Conservation (phyloP, 176 grass and related monocot genomes). For the Urochloa ruziziensis region DNA sequence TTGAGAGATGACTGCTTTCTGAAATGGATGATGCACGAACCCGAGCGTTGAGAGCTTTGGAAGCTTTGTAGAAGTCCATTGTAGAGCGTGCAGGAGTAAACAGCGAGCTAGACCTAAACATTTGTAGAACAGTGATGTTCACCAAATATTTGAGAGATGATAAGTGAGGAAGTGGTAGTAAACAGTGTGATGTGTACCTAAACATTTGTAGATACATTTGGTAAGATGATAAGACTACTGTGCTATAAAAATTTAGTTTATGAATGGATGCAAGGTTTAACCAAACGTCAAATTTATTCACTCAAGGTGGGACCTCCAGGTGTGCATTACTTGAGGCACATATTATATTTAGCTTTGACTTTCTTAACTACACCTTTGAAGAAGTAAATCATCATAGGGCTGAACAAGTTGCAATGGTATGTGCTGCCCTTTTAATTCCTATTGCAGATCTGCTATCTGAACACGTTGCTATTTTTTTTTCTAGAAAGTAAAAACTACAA, state of each 20-base stretch:
- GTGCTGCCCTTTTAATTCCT: conserved; percentile 25
- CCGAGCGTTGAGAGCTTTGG: conserved; percentile 67
- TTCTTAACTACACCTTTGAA: conserved; percentile 59
- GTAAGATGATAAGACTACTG: conserved; percentile 45
- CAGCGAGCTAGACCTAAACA: too few relatives aligned
- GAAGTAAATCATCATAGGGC: conserved; percentile 91
- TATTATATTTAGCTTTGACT: neutral
- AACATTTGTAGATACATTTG: too few relatives aligned
- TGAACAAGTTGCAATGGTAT: conserved; percentile 83
- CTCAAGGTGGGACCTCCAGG: conserved; percentile 89
- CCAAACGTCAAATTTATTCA: conserved; percentile 35
- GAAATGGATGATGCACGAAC: conserved; percentile 61
- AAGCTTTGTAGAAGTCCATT: conserved; percentile 73
- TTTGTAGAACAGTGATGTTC: too few relatives aligned
- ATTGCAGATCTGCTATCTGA: too few relatives aligned
- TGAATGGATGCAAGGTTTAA: neutral
- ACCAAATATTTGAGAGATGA: too few relatives aligned
- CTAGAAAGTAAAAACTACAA: too few relatives aligned
- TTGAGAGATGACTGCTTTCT: conserved; percentile 63
- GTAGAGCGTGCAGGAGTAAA: conserved; percentile 34
- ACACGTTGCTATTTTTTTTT: too few relatives aligned
- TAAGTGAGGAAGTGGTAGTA: too few relatives aligned
- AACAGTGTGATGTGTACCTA: too few relatives aligned
- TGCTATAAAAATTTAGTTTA: conserved; percentile 1
- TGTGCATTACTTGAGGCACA: conserved; percentile 30